phyloP scores from a whole-genome alignment of 768 basidiomycete genomes.

The Phylloporus sp. region DNA sequence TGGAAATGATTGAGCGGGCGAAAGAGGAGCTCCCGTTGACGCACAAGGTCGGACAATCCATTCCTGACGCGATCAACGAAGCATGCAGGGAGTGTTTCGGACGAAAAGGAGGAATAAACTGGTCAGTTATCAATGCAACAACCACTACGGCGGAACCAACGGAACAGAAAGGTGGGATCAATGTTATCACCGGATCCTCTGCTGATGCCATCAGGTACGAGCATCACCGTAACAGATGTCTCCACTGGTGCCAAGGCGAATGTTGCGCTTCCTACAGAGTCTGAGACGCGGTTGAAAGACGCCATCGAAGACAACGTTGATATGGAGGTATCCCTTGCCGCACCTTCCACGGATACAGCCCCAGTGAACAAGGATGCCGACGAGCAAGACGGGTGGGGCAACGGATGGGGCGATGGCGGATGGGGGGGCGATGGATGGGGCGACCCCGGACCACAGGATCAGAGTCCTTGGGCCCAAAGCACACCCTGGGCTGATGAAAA shows the following conservation, averaged over 20 bases:
- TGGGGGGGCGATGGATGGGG: slow-evolving; percentile 19
- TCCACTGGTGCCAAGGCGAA: slow-evolving; percentile 12
- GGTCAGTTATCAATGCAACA: slow-evolving; percentile 13
- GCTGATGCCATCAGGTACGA: slow-evolving; percentile 14
- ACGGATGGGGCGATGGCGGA: background rate
- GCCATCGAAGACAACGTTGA: slow-evolving; percentile 26
- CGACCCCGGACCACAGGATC: slow-evolving; percentile 7
- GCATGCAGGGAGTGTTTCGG: slow-evolving; percentile 52
- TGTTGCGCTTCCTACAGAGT: slow-evolving; percentile 22
- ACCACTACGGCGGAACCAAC: slow-evolving; percentile 1
- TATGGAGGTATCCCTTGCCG: slow-evolving; percentile 14
- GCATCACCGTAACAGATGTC: slow-evolving; percentile 15
- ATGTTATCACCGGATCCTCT: background rate
- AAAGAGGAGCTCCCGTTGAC: slow-evolving; percentile 43
- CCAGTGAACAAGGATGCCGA: background rate
- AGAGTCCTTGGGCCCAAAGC: slow-evolving; percentile 11
- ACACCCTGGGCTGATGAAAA: slow-evolving; percentile 2
- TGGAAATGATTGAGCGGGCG: slow-evolving; percentile 41
- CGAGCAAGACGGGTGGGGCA: slow-evolving; percentile 1
- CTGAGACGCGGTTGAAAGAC: slow-evolving; percentile 24
- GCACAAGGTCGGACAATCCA: slow-evolving; percentile 33
- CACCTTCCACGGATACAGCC: background rate
- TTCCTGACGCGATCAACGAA: slow-evolving; percentile 46
- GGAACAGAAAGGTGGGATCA: slow-evolving; percentile 9
- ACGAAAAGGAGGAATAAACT: slow-evolving; percentile 39